These are phyloP conservation scores for Crithidia thermophila DNA, from an alignment of 208 protist species.

Conservation along the genomic window DNA sequence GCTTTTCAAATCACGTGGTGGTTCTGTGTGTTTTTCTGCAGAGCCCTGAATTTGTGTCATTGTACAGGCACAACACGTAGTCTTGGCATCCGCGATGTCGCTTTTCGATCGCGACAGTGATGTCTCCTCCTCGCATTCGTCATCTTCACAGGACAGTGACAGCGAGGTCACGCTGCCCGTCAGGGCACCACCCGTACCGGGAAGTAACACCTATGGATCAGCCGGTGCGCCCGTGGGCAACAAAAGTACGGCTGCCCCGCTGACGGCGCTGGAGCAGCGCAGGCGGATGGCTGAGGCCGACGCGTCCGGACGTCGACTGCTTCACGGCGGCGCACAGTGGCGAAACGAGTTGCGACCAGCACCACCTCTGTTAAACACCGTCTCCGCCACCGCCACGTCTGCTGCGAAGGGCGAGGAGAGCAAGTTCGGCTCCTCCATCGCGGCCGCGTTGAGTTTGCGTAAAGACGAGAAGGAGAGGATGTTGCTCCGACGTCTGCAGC, in stretches of 20 bases:
- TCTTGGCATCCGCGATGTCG: constrained; percentile 15
- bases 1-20: too few relatives aligned
- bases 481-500: constrained; percentile 38
- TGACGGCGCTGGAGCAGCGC: constrained; percentile 25
- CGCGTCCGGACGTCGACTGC: not conserved
- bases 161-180: constrained; percentile 6
- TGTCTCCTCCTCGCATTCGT: not conserved
- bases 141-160: constrained; percentile 16
- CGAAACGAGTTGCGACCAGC: constrained; percentile 9
- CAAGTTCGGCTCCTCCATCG: constrained; percentile 64
- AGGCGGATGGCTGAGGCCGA: constrained; percentile 26
- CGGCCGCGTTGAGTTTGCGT: constrained; percentile 47
- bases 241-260: not conserved
- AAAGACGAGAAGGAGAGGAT: constrained; percentile 48
- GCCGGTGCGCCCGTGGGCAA: not conserved
- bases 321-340: not conserved
- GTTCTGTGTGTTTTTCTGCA: too few relatives aligned
- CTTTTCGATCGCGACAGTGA: constrained; percentile 35
- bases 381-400: not conserved
- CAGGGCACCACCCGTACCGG: constrained; percentile 2
- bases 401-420: constrained; percentile 5
- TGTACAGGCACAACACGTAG: not conserved
- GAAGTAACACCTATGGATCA: not conserved
- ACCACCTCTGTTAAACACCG: not conserved
- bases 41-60: not conserved